Evolutionary conservation across 2,329 filamentous ascomycete genomes (phyloP), one percentile per base, ranked within the genome.

Genomic region (Keithomyces neogunnii): DNA sequence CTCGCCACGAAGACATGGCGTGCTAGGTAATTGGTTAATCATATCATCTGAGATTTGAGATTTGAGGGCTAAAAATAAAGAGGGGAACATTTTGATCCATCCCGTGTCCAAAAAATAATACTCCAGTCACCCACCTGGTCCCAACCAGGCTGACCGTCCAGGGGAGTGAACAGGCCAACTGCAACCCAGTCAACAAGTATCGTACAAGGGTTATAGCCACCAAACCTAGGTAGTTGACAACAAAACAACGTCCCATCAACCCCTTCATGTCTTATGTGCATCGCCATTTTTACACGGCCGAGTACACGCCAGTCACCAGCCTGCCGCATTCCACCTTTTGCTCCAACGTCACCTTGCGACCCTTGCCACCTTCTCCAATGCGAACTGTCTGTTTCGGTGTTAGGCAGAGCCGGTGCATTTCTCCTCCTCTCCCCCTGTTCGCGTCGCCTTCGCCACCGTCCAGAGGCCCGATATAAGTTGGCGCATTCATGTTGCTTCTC

Each of bases 281-380:
- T 50, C 35, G 9, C 35, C 45, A 29, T 43, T 35, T 35, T 64
- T 62, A 82, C 36, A 76, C 70, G 5, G 73, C 73, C 38, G 89
- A 95, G 69, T 93, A 97, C 3, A 96, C 85, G 13, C 84, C 89
- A 51, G 87, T 92, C 10, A 91, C 84, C 56, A 81, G 84, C 55
- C 87, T 80, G 19, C 92, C 92, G 64, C 91, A 96, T 66, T 93
- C 89, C 9, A 96, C 84, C 59, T 84, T 84, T 72, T 96, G 92
- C 72, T 96, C 90, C 58, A 95, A 72, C 50, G 77, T 85, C 13
- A 86, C 85, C 63, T 77, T 88, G 61, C 86, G 75, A 2, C 88
- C 87, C 58, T 73, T 76, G 47, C 76, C 76, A 8, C 68, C 73
- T 52, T 74, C 72, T 2, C 79, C 81, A 6, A 93, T 66, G 51